Base-by-base conservation (phyloP, 352 stramenopile species). In the Discostella stelligera region DNA sequence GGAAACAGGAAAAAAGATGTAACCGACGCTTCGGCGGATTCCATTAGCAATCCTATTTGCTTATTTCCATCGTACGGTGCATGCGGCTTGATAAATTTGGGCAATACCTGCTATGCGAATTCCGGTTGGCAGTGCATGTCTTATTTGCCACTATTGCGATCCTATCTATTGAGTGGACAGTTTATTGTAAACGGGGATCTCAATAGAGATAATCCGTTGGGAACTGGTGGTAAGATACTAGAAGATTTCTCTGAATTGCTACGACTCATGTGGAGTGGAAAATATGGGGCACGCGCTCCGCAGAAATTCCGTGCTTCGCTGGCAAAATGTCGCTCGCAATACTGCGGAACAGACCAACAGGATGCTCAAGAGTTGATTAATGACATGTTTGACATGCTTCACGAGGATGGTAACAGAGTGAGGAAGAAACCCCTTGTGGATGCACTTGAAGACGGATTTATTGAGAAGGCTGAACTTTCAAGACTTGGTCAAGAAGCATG, bases 81-180 rank as follows among this genome's bases (percentile, higher is more conserved):
- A 61, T 93, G 87, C 54, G 89, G 90, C 8, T 71, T 94, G n/a
- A 67, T 77, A 4, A 95, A 94, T 76, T 69, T 99, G 50, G 96
- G 97, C 11, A 99, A 99, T 71, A 99, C 97, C 13, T 99, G 97
- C 79, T 99, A 99, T 77, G 96, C 98, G 77, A 99, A 98, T 77
- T 97, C 95, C 61, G 95, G 96, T 6, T 85, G 98, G 13, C 96
- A 99, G 84, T 99, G 97, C 70, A 93, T 99, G 50, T 98, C 92
- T 41, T 96, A 99, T 84, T 96, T 97, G 21, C 94, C 95, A 6
- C 68, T 99, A 55, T 80, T 99, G 10, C 88, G 97, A 46, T 92
- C 97, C 20, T 99, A 98, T 80, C 96, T 99, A 80, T 91, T 98
- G 25, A 97, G 94, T 64, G 93, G 95, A 70, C 92, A 96, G 58